Percentiles rank a stretch among this genome's conserved stretches.
These are phyloP conservation scores for Epichloe typhina DNA, from an alignment of 2,329 filamentous ascomycete species.

Conservation along the genomic window DNA sequence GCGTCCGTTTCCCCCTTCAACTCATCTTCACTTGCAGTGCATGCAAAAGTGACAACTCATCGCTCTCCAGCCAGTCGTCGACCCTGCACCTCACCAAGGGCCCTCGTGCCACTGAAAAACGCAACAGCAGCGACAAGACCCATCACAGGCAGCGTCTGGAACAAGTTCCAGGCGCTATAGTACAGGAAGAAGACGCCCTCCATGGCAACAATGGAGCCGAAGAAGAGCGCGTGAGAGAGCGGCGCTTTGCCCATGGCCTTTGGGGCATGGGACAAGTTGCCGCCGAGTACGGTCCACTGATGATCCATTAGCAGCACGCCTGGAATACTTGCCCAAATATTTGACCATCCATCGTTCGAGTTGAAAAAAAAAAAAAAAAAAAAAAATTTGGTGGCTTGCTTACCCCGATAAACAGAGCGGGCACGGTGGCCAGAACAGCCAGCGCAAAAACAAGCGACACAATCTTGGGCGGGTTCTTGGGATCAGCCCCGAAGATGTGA, in stretches of 20 bases:
- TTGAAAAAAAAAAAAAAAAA: too few species aligned
- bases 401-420: conserved; percentile 58
- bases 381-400: not conserved
- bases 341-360: too few species aligned
- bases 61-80: conserved; percentile 65
- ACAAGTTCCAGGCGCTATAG: conserved; percentile 83
- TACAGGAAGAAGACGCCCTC: conserved; percentile 92
- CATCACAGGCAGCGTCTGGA: conserved; percentile 70
- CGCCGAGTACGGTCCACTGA: conserved; percentile 72
- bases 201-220: conserved; percentile 74
- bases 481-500: conserved; percentile 76
- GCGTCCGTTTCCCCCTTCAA: not conserved
- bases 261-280: conserved; percentile 64
- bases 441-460: conserved; percentile 67
- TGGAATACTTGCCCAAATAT: too few species aligned
- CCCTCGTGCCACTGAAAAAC: conserved; percentile 79
- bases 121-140: conserved; percentile 54
- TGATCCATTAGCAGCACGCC: conserved; percentile 10
- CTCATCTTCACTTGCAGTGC: not conserved
- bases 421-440: conserved; percentile 60
- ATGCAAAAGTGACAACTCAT: conserved; percentile 17
- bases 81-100: conserved; percentile 83
- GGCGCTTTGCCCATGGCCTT: conserved; percentile 67
- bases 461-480: conserved; percentile 66
- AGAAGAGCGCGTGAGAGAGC: conserved; percentile 70